Base-by-base conservation (phyloP, 129 eudicot species). In the Ambrosia trifida region DNA sequence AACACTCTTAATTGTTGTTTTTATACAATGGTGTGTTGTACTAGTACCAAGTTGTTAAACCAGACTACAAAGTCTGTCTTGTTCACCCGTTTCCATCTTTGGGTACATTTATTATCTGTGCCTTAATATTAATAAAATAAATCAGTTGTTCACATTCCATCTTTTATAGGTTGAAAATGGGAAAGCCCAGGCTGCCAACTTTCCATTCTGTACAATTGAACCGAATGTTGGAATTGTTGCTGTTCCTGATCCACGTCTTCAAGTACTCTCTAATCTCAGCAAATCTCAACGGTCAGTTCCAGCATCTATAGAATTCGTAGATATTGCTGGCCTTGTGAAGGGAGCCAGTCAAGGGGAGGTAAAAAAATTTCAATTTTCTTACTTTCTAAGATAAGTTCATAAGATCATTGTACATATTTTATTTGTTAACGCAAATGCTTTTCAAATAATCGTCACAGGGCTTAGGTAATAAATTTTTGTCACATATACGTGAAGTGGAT, bases 261-360 rank as follows among this genome's bases (percentile, higher is more conserved):
- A 85, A 57, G 98, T 94, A 6, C 98, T 94, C 52, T 87, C 97
- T 32, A 77, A 82, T 78, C 83, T 94, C 74, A 85, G 98, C 81
- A 94, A 94, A 82, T 94, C 98, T 64, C 87, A 94, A 58, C 80
- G 81, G 38, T 80, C 97, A 8, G 97, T 94, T 66, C 90, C 98
- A 56, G 98, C 98, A 4, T 87, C 98, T 32, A 88, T 94, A 52
- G 98, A 94, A 66, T 90, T 94, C 72, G 97, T 94, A 46, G 98
- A 94, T 87, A 94, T 94, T 76, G 98, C 98, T 56, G 98, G 98
- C 46, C 97, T 94, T 69, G 98, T 94, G 35, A 94, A 94, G 72
- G 98, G 98, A 72, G 98, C 98, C 68, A 91, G 96, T 84, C 96
- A 89, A 80, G 98, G 98, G 70, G 98, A 94, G 98, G 99, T 94